Base-by-base conservation (phyloP, 768 basidiomycete genomes). In the Tubosaeta sp. region DNA sequence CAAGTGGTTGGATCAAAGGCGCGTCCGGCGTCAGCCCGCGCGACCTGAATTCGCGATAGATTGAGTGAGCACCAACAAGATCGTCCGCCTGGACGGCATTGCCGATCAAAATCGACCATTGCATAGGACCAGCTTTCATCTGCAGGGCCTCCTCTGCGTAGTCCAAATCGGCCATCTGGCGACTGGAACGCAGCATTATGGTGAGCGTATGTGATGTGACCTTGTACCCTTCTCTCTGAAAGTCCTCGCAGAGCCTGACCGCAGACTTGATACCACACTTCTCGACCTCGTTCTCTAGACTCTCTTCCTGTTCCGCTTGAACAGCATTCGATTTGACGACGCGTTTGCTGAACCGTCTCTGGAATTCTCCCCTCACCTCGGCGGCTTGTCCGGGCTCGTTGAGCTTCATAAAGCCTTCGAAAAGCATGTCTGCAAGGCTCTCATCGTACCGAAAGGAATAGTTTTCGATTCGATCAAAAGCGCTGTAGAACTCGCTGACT, bases 71-170 rank as follows among this genome's bases (percentile, higher is more conserved):
- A 16, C 71, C 66, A 1, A 54, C 18, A 6, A 73, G 47, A 42
- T 76, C 65, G 16, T 69, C 70, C 1, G 66, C 54, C 12, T 71
- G 72, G 43, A 78, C 60, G 36, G 71, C 70, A 55, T 86, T 84
- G 39, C 63, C 60, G 52, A 90, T 73, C 30, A 88, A 60, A 47
- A 76, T 67, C 5, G 78, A 73, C 77, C 85, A 87, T 30, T 80
- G 78, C 13, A 67, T 55, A 0, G 72, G 67, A 9, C 69, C 69
- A 19, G 77, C 73, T 40, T 63, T 62, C 44, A 80, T 47, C 18
- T 62, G 65, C 6, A 83, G 67, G 13, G 66, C 68, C 25, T 68
- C 56, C 50, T 80, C 74, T 49, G 75, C 71, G 24, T 66, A 61
- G 22, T 63, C 63, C 31, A 85, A 64, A 52, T 82, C 76, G 7